These are phyloP conservation scores for Amphichorda felina DNA, from an alignment of 2,329 filamentous ascomycete genomes.

Conservation along the genomic window DNA sequence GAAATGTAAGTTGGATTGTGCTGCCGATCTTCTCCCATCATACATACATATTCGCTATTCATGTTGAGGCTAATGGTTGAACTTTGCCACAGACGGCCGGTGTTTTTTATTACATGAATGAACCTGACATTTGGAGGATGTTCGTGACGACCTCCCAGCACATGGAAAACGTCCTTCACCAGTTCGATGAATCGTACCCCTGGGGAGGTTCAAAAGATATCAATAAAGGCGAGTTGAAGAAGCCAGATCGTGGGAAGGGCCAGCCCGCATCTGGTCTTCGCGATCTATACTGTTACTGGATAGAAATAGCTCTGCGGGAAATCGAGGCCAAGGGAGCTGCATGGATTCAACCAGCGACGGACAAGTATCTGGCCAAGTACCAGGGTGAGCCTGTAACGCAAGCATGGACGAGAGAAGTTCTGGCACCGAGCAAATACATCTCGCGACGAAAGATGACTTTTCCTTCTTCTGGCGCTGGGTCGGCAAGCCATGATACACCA, in stretches of 20 bases:
- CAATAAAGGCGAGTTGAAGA: background rate
- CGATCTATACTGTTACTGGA: conserved; percentile 1
- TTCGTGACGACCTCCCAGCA: background rate
- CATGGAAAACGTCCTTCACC: background rate
- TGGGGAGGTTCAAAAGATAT: background rate
- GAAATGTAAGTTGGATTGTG: background rate
- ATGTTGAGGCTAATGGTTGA: background rate
- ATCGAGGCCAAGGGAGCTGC: no score
- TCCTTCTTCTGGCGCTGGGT: no score
- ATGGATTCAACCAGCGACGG: no score
- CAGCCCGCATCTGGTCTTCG: background rate
- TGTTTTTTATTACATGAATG: background rate
- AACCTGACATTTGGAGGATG: background rate
- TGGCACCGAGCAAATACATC: no score
- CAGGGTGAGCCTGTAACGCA: no score
- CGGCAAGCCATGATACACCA: no score
- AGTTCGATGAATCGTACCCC: background rate
- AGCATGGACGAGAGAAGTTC: no score
- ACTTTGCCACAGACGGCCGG: background rate
- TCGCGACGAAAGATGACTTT: no score
- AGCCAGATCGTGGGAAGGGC: background rate
- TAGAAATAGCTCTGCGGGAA: no score
- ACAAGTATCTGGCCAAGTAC: no score
- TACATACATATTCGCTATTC: background rate
- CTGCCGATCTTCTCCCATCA: no score